Percentiles rank a stretch among this genome's conserved stretches.
Evolutionary conservation across 345 rosid species (phyloP).

Genomic region (Eucalyptus microcorys): DNA sequence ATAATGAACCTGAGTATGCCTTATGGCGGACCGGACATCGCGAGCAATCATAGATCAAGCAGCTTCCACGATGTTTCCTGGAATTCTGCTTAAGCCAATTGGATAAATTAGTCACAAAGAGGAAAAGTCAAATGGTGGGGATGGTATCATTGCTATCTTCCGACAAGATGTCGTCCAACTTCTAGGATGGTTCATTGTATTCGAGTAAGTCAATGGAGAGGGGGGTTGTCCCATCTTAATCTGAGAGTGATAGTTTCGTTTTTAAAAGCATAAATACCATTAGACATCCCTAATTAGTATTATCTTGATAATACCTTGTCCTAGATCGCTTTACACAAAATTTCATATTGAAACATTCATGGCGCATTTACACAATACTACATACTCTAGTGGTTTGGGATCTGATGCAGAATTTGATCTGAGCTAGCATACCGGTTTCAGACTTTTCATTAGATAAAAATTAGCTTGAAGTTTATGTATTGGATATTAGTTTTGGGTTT

Average conservation of each 20-base stretch:
- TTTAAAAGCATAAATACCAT: neutral
- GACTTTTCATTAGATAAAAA: neutral
- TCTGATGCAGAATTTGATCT: neutral
- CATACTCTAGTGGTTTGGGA: neutral
- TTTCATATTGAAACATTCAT: neutral
- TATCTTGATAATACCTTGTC: neutral
- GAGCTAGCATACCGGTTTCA: neutral
- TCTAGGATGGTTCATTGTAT: no score
- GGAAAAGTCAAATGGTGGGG: no score
- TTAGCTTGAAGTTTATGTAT: neutral
- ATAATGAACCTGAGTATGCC: neutral
- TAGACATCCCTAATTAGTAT: neutral
- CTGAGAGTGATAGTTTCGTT: neutral
- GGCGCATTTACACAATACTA: neutral
- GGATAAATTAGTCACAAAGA: neutral
- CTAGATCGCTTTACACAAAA: no score
- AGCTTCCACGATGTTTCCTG: neutral
- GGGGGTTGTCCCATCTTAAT: neutral
- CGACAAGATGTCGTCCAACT: neutral
- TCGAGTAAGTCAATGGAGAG: no score
- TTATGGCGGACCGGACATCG: neutral
- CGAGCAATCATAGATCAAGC: neutral
- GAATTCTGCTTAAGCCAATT: neutral
- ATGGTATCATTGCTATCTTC: neutral
- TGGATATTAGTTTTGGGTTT: neutral